A percentile compares a stretch with the other conserved stretches of the same genome.
These are phyloP conservation scores for Jimgerdemannia lactiflua DNA, from an alignment of 192 early-diverging fungal species.

Conservation along the genomic window DNA sequence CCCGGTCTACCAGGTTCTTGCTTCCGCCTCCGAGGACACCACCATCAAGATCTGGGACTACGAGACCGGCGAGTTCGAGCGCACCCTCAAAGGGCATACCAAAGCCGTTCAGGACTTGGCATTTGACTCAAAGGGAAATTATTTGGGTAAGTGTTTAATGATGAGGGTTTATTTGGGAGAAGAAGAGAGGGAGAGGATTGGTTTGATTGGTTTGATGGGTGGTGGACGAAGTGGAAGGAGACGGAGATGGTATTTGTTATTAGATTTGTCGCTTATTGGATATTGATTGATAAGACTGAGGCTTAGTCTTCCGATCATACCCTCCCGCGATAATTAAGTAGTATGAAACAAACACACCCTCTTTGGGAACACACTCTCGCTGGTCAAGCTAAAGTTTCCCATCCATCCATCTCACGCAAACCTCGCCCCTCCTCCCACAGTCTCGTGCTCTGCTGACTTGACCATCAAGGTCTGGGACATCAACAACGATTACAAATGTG, in stretches of 20 bases:
- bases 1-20: slow-evolving; percentile 80
- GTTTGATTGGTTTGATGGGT: not conserved
- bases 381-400: no score
- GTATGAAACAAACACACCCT: no score
- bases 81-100: slow-evolving; percentile 93
- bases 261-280: no score
- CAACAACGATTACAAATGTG: slow-evolving; percentile 75
- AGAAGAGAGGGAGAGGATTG: no score
- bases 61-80: slow-evolving; percentile 90
- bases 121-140: slow-evolving; percentile 80
- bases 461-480: slow-evolving; percentile 92
- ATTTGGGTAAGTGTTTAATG: slow-evolving; percentile 58
- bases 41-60: slow-evolving; percentile 94
- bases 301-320: no score
- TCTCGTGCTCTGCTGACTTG: slow-evolving; percentile 71
- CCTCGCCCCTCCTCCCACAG: not conserved
- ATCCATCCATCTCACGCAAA: no score
- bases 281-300: no score
- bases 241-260: no score
- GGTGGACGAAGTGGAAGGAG: no score
- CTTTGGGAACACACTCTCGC: no score
- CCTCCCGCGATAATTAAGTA: no score
- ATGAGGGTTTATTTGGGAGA: not conserved
- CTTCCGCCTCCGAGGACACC: slow-evolving; percentile 88
- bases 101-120: slow-evolving; percentile 90